phyloP scores from a whole-genome alignment of 805 yeast species.

The Wickerhamiella kazuoi region DNA sequence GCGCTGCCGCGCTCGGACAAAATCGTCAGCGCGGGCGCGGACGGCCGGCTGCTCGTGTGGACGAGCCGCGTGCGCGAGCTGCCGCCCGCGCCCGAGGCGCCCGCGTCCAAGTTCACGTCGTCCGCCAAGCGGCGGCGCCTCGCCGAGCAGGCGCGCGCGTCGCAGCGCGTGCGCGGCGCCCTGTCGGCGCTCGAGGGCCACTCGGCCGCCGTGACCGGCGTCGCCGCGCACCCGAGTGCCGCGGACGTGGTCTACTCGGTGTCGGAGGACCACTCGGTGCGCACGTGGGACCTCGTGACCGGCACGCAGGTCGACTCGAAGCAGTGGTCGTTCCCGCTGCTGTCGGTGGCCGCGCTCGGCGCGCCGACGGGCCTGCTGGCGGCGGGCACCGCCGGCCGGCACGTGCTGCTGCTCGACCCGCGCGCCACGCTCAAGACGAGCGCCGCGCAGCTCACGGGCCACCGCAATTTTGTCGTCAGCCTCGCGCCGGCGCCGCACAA shows the following conservation, averaged over 20 bases:
- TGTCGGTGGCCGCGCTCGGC: constrained; percentile 55
- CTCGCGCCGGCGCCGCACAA: constrained; percentile 59
- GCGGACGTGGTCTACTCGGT: constrained; percentile 78
- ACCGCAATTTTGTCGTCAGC: constrained; percentile 74
- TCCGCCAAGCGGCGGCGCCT: constrained; percentile 77
- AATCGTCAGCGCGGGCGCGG: constrained; percentile 73
- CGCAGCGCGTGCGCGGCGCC: constrained; percentile 68
- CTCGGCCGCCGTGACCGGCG: constrained; percentile 71
- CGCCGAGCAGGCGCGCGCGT: constrained; percentile 50
- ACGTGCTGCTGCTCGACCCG: constrained; percentile 85
- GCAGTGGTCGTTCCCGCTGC: constrained; percentile 67
- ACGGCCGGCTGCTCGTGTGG: constrained; percentile 71
- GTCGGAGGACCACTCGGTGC: constrained; percentile 86
- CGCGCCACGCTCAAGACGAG: constrained; percentile 45
- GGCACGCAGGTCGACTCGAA: constrained; percentile 72
- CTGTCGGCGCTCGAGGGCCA: constrained; percentile 66
- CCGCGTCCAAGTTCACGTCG: constrained; percentile 38
- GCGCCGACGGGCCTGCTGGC: constrained; percentile 49
- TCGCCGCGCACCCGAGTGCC: constrained; percentile 56
- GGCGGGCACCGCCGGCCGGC: constrained; percentile 96
- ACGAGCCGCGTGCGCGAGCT: constrained; percentile 72
- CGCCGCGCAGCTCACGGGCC: constrained; percentile 65
- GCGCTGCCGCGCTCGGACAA: constrained; percentile 28
- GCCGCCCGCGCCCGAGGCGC: constrained; percentile 29
- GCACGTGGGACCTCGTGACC: constrained; percentile 92